A percentile compares a stretch with the other conserved stretches of the same genome.
Conservation (phyloP, 495 filamentous ascomycete genomes). For the Neurospora pannonica region DNA sequence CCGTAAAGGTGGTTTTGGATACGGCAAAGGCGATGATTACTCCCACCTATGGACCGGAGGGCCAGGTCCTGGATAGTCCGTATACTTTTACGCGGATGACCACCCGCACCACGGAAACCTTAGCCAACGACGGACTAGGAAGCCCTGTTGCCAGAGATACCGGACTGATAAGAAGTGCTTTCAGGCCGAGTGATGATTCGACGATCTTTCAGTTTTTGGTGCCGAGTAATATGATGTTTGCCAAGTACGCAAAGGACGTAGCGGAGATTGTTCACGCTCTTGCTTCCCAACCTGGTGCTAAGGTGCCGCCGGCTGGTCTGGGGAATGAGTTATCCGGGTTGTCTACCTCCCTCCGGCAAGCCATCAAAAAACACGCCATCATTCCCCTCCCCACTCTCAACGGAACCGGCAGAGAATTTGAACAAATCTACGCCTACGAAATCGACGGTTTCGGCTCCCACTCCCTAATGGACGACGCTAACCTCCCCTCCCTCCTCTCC, state of each 20-base stretch:
- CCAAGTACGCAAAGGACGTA: constrained; percentile 38
- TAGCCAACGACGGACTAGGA: constrained; percentile 48
- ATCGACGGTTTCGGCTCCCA: constrained; percentile 48
- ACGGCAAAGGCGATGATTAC: constrained; percentile 42
- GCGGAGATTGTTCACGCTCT: constrained; percentile 36
- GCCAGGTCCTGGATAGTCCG: constrained; percentile 39
- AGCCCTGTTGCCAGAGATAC: constrained; percentile 48
- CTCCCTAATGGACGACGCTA: constrained; percentile 54
- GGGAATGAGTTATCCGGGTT: constrained; percentile 41
- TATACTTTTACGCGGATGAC: constrained; percentile 51
- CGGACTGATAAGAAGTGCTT: constrained; percentile 51
- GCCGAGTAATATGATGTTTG: constrained; percentile 64
- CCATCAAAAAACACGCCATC: constrained; percentile 43
- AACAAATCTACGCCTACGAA: constrained; percentile 49
- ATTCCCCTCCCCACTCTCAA: constrained; percentile 12
- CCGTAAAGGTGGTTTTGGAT: constrained; percentile 39
- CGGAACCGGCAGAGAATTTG: not conserved
- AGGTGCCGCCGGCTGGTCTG: constrained; percentile 19
- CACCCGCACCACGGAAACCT: constrained; percentile 47
- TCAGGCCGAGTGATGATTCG: constrained; percentile 55
- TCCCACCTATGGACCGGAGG: constrained; percentile 48
- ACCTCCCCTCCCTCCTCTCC: constrained; percentile 47
- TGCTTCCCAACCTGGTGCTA: not conserved
- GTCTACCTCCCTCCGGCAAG: constrained; percentile 33
- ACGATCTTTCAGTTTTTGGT: constrained; percentile 50